Conservation (phyloP, 148 eudicot genomes). For the Dysphania ambrosioides region DNA sequence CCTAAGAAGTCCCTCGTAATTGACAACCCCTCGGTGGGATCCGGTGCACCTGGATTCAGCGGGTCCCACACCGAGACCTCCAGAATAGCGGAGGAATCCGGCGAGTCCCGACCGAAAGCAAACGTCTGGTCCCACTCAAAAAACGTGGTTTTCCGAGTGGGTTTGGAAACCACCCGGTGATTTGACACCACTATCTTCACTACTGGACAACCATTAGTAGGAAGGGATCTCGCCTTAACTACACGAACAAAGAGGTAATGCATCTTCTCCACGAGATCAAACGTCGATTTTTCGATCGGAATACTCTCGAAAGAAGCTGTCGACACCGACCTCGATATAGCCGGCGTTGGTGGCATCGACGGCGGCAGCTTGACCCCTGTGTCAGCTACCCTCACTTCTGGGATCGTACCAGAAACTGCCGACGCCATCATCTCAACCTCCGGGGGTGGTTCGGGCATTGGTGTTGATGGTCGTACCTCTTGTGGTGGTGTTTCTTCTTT, state of each 20-base stretch:
- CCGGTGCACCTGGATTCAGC: slow-evolving; percentile 15
- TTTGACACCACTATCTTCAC: slow-evolving; percentile 62
- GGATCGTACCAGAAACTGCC: slow-evolving; percentile 32
- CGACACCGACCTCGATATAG: slow-evolving; percentile 46
- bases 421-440: slow-evolving; percentile 40
- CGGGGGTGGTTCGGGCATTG: slow-evolving; percentile 20
- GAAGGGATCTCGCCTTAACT: slow-evolving; percentile 66
- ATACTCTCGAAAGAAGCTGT: slow-evolving; percentile 51
- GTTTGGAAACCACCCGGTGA: slow-evolving; percentile 49
- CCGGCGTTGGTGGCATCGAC: slow-evolving; percentile 46
- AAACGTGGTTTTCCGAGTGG: slow-evolving; percentile 50
- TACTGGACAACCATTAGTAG: slow-evolving; percentile 59
- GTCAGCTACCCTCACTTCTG: slow-evolving; percentile 42
- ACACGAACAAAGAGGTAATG: slow-evolving; percentile 84
- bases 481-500: slow-evolving; percentile 9
- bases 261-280: slow-evolving; percentile 92
- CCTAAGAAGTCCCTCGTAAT: slow-evolving; percentile 66
- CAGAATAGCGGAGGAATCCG: slow-evolving; percentile 57
- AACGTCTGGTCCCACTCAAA: slow-evolving; percentile 97
- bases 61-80: slow-evolving; percentile 85
- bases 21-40: slow-evolving; percentile 35
- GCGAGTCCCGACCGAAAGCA: slow-evolving; percentile 59
- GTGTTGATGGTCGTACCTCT: neutral
- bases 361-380: slow-evolving; percentile 34
- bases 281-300: slow-evolving; percentile 56